Base-by-base conservation (phyloP, 2,329 filamentous ascomycete genomes). In the Endocalyx cinctus region DNA sequence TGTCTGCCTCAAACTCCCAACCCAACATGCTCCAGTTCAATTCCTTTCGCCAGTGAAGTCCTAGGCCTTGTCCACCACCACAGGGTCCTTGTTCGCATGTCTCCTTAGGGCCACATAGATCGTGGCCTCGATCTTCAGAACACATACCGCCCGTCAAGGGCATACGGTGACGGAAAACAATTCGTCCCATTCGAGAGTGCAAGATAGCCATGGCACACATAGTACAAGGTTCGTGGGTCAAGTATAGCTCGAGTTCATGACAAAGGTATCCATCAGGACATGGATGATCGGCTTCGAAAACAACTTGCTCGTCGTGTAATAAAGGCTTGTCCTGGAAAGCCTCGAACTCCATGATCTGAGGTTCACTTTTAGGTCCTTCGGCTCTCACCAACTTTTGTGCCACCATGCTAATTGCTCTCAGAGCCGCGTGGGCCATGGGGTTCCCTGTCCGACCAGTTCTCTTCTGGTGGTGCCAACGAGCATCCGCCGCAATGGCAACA, bases 131-230 rank as follows among this genome's bases (percentile, higher is more conserved):
- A 55, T 79, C 74, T 58, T 94, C 87, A 15, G 87, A 82, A 50
- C 82, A 84, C 64, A 96, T 70, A 27, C 87, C 89, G 31, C 90
- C 90, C 10, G 85, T 94, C 43, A 77, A 66, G 29, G 76, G 74
- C 84, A 94, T 92, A 35, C 85, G 77, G 42, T 80, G 72, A 43
- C 77, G 79, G 61, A 95, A 94, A 25, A 94, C 74, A 32, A 89
- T 84, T 33, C 84, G 81, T 27, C 86, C 82, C 72, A 98, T 95
- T 31, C 92, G 79, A 7, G 90, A 96, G 57, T 97, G 89, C 15
- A 97, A 71, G 48, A 97, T 84, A 2, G 87, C 92, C 92, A 97
- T 97, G 22, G 85, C 87, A 63, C 92, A 98, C 77, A 94, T 94
- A 39, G 94, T 77, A 57, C 92, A 98, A 5, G 92, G 92, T 63